Evolutionary conservation across 1,139 yeast species (phyloP), one percentile per base, ranked within the genome.

Genomic region (Pichia sp.): DNA sequence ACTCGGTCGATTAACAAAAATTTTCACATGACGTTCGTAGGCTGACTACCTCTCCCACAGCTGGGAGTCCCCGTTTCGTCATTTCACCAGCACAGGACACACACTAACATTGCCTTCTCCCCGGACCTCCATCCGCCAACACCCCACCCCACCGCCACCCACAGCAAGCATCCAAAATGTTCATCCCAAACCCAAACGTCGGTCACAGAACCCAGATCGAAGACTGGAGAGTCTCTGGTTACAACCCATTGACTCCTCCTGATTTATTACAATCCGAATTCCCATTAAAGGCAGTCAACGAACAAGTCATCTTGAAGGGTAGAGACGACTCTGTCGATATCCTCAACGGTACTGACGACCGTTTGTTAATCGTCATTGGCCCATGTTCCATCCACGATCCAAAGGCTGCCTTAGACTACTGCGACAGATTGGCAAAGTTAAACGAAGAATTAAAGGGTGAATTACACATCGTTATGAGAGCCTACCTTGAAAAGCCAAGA

Each of bases 321-420:
- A 81, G 99, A 69, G 79, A 85, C 56, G 81, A 79, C 31, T 84
- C 95, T 2, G 79, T 82, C 44, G 77, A 79, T 41, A 81, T 89
- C 50, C 68, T 89, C 51, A 76, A 79, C 53, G 96, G 95, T 42
- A 73, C 76, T 51, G 95, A 86, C 59, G 96, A 89, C 68, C 76
- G 96, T 59, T 69, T 87, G 54, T 73, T 89, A 33, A 77, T 89
- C 31, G 89, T 93, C 42, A 85, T 93, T 55, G 99, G 99, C 1
- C 99, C 99, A 51, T 93, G 99, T 67, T 93, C 98, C 6, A 83
- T 93, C 57, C 98, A 93, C 63, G 99, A 93, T 67, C 93, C 97
- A 27, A 76, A 73, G 46, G 96, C 96, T 37, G 99, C 98, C 3
- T 69, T 87, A 50, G 99, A 91, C 53, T 93, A 93, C 71, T 88